Base-by-base conservation (phyloP, 73 alveolate species). In the Paramecium bursaria region DNA sequence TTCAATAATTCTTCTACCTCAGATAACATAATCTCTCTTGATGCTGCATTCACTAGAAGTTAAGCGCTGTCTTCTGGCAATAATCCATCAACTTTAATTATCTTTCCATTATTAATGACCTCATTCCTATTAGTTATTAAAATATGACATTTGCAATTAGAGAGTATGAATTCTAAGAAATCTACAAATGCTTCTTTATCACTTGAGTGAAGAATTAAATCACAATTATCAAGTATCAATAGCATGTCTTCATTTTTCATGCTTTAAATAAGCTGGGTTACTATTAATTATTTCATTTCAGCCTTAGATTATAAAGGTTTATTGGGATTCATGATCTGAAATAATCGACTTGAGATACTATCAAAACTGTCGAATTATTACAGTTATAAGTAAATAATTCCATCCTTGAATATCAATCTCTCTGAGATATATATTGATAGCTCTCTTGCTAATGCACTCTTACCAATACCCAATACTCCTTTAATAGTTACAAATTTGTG, bases 381-480 rank as follows among this genome's bases (percentile, higher is more conserved):
- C 0, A 85, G 44, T 30, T 55, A 46, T 3, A 88, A 17, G 22
- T 73, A 88, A 6, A 88, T 21, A 3, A 88, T 53, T 27, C 94
- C 94, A 44, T 85, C 86, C 17, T 80, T 80, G 54, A 76, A 88
- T 13, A 46, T 26, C 11, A 55, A 35, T 51, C 94, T 61, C 49
- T 88, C 89, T 0, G 87, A 88, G 23, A 88, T 44, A 53, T 85
- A 88, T 17, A 73, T 73, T 22, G 91, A 47, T 3, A 88, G 80
- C 13, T 82, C 82, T 46, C 85, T 88, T 1, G 73, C 14, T 13
- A 88, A 48, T 6, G 85, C 57, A 22, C 91, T 76, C 52, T 88
- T 88, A 1, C 94, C 94, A 7, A 88, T 50, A 0, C 94, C 94
- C 21, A 88, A 86, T 74, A 88, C 87, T 19, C 94, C 94, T 48